Evolutionary conservation across 805 yeast genomes (phyloP).

Genomic region (Lachancea nothofagi): DNA sequence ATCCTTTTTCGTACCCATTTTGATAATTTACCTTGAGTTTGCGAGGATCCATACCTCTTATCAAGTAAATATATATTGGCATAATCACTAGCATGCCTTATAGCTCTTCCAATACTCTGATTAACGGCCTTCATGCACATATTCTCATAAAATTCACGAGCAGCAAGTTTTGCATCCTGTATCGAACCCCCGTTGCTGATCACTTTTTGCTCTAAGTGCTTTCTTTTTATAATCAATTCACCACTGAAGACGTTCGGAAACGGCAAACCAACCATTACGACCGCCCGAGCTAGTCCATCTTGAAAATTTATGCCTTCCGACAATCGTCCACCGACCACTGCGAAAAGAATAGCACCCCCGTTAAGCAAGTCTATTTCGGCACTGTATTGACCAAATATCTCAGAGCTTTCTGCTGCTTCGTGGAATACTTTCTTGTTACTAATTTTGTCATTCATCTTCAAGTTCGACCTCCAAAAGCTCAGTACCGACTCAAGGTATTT

Average conservation of each 20-base stretch:
- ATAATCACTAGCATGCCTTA: slow-evolving; percentile 76
- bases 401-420: slow-evolving; percentile 50
- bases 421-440: slow-evolving; percentile 44
- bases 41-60: slow-evolving; percentile 43
- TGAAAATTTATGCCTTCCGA: slow-evolving; percentile 93
- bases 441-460: slow-evolving; percentile 33
- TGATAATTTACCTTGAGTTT: slow-evolving; percentile 57
- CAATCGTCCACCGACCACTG: slow-evolving; percentile 89
- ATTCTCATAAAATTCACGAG: slow-evolving; percentile 66
- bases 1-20: slow-evolving; percentile 51
- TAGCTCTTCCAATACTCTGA: slow-evolving; percentile 89
- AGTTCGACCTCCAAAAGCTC: slow-evolving; percentile 44
- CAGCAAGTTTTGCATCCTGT: slow-evolving; percentile 42
- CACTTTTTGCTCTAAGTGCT: slow-evolving; percentile 52
- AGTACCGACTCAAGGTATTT: slow-evolving; percentile 54
- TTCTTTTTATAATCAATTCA: slow-evolving; percentile 66
- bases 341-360: slow-evolving; percentile 61
- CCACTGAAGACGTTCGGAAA: slow-evolving; percentile 82
- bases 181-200: slow-evolving; percentile 43
- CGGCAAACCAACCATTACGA: slow-evolving; percentile 82
- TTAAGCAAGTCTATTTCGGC: slow-evolving; percentile 33
- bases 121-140: slow-evolving; percentile 87
- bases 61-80: slow-evolving; percentile 72
- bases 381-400: slow-evolving; percentile 47
- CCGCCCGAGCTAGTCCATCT: slow-evolving; percentile 81